Evolutionary conservation across 1,284 basidiomycete species (phyloP).

Genomic region (Golubevia sp.): DNA sequence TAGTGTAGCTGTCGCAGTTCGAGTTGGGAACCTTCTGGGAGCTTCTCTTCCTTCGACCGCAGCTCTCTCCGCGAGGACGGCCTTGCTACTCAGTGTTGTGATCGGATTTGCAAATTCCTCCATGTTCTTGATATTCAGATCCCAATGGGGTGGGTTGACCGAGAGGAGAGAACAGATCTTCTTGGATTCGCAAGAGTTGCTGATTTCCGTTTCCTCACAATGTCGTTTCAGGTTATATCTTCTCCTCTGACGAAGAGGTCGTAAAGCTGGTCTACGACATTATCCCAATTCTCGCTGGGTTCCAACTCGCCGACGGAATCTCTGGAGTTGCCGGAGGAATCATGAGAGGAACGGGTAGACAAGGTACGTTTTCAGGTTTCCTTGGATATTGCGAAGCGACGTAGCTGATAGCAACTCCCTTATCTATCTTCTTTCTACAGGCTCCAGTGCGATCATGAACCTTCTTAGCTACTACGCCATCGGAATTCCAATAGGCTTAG

Average conservation of each 20-base stretch:
- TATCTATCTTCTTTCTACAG: too few relatives aligned
- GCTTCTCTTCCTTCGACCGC: background rate
- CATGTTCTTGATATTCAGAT: slow-evolving; percentile 41
- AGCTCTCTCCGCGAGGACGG: slow-evolving; percentile 15
- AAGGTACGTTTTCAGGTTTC: slow-evolving; percentile 39
- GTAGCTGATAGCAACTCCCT: too few relatives aligned
- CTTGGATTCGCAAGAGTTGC: too few relatives aligned
- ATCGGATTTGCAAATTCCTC: slow-evolving; percentile 48
- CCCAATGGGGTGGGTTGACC: too few relatives aligned
- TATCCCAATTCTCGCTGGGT: slow-evolving; percentile 49
- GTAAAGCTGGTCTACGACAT: slow-evolving; percentile 41
- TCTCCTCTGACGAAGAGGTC: slow-evolving; percentile 42
- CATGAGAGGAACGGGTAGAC: slow-evolving; percentile 49
- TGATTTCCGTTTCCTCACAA: too few relatives aligned
- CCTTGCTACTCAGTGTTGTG: slow-evolving; percentile 33
- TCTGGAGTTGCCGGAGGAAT: slow-evolving; percentile 51
- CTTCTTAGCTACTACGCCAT: slow-evolving; percentile 50
- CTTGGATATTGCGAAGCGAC: too few relatives aligned
- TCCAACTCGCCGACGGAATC: slow-evolving; percentile 46
- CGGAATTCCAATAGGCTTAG: slow-evolving; percentile 37
- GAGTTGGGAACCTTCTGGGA: slow-evolving; percentile 68
- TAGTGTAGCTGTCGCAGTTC: slow-evolving; percentile 79
- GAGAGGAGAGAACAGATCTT: too few relatives aligned
- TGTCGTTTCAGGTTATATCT: too few relatives aligned
- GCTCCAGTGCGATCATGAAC: slow-evolving; percentile 51